Evolutionary conservation across 768 basidiomycete species (phyloP).

Genomic region (Pholiota conissans): DNA sequence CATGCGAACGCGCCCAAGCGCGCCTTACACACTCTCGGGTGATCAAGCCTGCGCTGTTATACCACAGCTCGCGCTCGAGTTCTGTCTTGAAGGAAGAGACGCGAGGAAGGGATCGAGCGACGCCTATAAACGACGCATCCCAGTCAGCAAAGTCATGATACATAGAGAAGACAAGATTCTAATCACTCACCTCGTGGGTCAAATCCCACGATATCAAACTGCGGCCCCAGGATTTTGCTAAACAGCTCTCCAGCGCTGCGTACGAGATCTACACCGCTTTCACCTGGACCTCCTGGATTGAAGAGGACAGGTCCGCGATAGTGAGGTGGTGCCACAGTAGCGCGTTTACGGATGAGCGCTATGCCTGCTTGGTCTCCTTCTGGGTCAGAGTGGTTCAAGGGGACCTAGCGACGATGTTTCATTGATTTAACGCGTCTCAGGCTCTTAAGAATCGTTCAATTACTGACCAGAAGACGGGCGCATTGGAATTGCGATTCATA

Average conservation of each 20-base stretch:
- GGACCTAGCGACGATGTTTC: conserved; percentile 6
- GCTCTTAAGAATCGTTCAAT: background rate
- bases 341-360: conserved; percentile 42
- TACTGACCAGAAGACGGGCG: conserved; percentile 25
- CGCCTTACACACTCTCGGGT: background rate
- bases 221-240: conserved; percentile 36
- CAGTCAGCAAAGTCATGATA: background rate
- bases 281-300: conserved; percentile 50
- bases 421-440: background rate
- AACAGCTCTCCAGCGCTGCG: conserved; percentile 22
- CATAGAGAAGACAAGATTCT: background rate
- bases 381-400: conserved; percentile 32
- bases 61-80: background rate
- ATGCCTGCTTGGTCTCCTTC: conserved; percentile 36
- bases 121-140: conserved; percentile 22
- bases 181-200: conserved; percentile 41
- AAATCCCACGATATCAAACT: conserved; percentile 48
- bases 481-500: conserved; percentile 28
- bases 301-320: conserved; percentile 45
- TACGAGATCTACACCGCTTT: conserved; percentile 37
- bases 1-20: conserved; percentile 32
- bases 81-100: conserved; percentile 33
- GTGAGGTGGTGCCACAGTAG: conserved; percentile 25
- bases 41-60: background rate
- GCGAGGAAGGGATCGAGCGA: conserved; percentile 35